Evolutionary conservation across 805 yeast species (phyloP).

Genomic region (Ogataea pignaliae): DNA sequence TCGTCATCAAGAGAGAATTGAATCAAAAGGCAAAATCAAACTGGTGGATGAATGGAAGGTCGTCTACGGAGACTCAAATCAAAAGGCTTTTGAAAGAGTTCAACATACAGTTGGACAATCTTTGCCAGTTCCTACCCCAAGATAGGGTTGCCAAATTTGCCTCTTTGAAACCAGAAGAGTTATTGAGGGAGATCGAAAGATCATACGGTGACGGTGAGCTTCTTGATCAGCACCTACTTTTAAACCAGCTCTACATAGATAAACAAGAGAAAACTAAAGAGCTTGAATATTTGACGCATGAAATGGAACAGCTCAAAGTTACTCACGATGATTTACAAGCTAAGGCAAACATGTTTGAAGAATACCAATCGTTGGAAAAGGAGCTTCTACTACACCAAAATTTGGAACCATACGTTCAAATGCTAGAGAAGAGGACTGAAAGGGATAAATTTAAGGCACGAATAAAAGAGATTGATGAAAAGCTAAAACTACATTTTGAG

Average conservation of each 20-base stretch:
- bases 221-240: conserved; percentile 48
- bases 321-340: conserved; percentile 37
- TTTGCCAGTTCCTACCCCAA: conserved; percentile 93
- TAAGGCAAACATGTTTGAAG: conserved; percentile 43
- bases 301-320: conserved; percentile 30
- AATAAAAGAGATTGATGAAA: conserved; percentile 22
- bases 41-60: conserved; percentile 46
- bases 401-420: conserved; percentile 31
- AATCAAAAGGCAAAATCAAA: conserved; percentile 40
- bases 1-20: conserved; percentile 42
- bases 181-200: conserved; percentile 73
- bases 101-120: conserved; percentile 83
- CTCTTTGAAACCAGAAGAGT: conserved; percentile 65
- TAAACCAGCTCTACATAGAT: conserved; percentile 47
- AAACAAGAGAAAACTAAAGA: conserved; percentile 27
- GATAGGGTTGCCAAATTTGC: conserved; percentile 94
- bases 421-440: conserved; percentile 32
- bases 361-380: conserved; percentile 39
- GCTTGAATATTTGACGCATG: conserved; percentile 27
- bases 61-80: conserved; percentile 41
- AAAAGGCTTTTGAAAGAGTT: conserved; percentile 40
- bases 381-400: conserved; percentile 35
- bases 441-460: conserved; percentile 26
- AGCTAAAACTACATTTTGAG: conserved; percentile 20
- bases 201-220: conserved; percentile 67